Percentiles rank a stretch among this genome's conserved stretches.
phyloP scores from a whole-genome alignment of 495 filamentous ascomycete genomes.

The Chaetomium tenue region DNA sequence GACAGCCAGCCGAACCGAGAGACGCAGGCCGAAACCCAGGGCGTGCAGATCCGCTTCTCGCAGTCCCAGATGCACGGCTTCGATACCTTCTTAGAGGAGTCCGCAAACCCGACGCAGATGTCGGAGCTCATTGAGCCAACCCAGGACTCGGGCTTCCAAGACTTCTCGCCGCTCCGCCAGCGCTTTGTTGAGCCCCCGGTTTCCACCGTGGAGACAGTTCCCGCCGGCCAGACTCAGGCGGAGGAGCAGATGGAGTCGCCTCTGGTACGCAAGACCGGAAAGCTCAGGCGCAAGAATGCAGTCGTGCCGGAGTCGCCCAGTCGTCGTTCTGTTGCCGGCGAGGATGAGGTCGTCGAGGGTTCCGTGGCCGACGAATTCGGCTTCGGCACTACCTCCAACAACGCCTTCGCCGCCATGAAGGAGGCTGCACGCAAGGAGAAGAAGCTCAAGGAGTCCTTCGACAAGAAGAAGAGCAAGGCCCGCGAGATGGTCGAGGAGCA shows the following conservation, averaged over 20 bases:
- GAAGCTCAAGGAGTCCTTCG: conserved; percentile 54
- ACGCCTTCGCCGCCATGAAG: conserved; percentile 74
- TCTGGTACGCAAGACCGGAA: conserved; percentile 57
- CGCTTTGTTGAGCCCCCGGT: conserved; percentile 62
- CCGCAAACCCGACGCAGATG: conserved; percentile 54
- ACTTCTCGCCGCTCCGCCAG: conserved; percentile 53
- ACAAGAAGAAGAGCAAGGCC: conserved; percentile 85
- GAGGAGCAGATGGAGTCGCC: conserved; percentile 56
- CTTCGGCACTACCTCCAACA: conserved; percentile 28
- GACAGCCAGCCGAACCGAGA: conserved; percentile 58
- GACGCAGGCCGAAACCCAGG: conserved; percentile 45
- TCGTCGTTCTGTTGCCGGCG: conserved; percentile 42
- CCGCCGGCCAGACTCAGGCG: conserved; percentile 45
- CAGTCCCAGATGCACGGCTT: conserved; percentile 56
- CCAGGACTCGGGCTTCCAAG: conserved; percentile 77
- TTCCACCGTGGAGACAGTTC: conserved; percentile 70
- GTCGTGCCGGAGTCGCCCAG: conserved; percentile 24
- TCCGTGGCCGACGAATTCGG: conserved; percentile 53
- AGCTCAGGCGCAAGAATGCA: conserved; percentile 52
- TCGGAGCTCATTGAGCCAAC: conserved; percentile 70
- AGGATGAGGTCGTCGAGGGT: conserved; percentile 53
- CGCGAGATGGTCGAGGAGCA: conserved; percentile 87
- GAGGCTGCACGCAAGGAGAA: conserved; percentile 61
- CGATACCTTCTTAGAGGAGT: conserved; percentile 46
- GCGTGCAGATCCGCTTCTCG: conserved; percentile 51